A percentile compares a stretch with the other conserved stretches of the same genome.
Conservation (phyloP, 2,329 filamentous ascomycete species). For the Ophiostoma pallidulum region DNA sequence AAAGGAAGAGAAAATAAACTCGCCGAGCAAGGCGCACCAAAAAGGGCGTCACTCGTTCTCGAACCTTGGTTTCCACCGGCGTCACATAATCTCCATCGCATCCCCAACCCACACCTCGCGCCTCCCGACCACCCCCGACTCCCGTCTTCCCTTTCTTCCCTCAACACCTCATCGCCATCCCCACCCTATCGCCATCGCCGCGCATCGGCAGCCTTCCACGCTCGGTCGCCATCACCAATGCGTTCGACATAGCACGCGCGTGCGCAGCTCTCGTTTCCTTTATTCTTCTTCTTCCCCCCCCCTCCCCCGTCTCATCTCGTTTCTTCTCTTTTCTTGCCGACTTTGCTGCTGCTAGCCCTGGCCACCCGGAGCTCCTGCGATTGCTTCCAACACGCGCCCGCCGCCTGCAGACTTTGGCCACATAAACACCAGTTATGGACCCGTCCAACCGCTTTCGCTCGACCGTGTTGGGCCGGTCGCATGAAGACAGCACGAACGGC, state of each 20-base stretch:
- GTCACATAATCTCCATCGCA: constrained; percentile 10
- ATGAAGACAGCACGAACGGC: constrained; percentile 29
- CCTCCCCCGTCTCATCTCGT: not conserved
- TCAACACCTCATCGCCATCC: constrained; percentile 5
- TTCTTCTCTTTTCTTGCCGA: not conserved
- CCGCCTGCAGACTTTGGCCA: not conserved
- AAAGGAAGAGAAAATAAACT: constrained; percentile 10
- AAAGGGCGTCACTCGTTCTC: constrained; percentile 10
- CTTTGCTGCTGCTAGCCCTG: not conserved
- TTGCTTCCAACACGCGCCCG: not conserved
- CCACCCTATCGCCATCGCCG: constrained; percentile 2
- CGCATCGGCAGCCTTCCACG: not conserved
- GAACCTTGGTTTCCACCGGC: constrained; percentile 12
- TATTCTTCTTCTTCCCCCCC: not conserved
- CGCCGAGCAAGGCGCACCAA: constrained; percentile 16
- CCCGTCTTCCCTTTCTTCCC: not conserved
- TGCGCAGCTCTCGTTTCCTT: not conserved
- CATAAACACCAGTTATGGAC: constrained; percentile 29
- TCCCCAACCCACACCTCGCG: constrained; percentile 7
- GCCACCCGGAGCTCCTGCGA: too few relatives aligned
- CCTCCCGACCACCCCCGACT: not conserved
- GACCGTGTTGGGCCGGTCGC: constrained; percentile 39
- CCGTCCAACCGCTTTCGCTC: constrained; percentile 38
- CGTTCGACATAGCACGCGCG: not conserved
- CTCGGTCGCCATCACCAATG: not conserved